A percentile compares a stretch with the other conserved stretches of the same genome.
Conservation (phyloP, 2,329 filamentous ascomycete species). For the Colletotrichum shisoi region DNA sequence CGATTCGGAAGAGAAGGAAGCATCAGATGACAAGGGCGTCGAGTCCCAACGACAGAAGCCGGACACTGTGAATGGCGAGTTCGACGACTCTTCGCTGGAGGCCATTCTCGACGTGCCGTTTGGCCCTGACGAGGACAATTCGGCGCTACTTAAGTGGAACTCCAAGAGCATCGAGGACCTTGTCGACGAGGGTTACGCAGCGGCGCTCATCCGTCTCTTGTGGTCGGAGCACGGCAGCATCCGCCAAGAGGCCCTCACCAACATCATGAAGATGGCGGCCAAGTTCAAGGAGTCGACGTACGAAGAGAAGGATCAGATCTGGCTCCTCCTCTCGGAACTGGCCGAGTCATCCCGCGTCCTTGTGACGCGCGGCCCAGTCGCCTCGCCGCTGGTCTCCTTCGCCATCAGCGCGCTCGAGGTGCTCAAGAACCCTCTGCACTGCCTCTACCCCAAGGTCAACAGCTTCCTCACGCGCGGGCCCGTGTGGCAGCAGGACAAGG, state of each 20-base stretch:
- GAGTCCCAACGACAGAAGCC: constrained; percentile 10
- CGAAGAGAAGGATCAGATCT: constrained; percentile 78
- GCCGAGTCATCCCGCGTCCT: constrained; percentile 72
- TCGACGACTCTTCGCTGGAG: constrained; percentile 57
- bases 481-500: constrained; percentile 75
- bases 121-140: constrained; percentile 58
- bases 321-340: constrained; percentile 80
- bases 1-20: constrained; percentile 5
- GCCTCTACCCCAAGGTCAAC: constrained; percentile 87
- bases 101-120: constrained; percentile 62
- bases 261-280: constrained; percentile 70
- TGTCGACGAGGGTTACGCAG: constrained; percentile 77
- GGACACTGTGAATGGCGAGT: constrained; percentile 9
- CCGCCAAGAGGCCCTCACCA: constrained; percentile 77
- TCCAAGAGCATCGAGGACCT: constrained; percentile 80
- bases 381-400: constrained; percentile 79
- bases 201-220: constrained; percentile 75
- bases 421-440: constrained; percentile 78
- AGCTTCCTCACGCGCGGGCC: constrained; percentile 81
- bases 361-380: constrained; percentile 67
- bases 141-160: constrained; percentile 69
- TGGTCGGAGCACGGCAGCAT: constrained; percentile 78
- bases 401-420: constrained; percentile 74
- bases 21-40: neutral
- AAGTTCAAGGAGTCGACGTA: constrained; percentile 74